Evolutionary conservation across 768 basidiomycete genomes (phyloP), one percentile per base, ranked within the genome.

Genomic region (Leccinum broughii): DNA sequence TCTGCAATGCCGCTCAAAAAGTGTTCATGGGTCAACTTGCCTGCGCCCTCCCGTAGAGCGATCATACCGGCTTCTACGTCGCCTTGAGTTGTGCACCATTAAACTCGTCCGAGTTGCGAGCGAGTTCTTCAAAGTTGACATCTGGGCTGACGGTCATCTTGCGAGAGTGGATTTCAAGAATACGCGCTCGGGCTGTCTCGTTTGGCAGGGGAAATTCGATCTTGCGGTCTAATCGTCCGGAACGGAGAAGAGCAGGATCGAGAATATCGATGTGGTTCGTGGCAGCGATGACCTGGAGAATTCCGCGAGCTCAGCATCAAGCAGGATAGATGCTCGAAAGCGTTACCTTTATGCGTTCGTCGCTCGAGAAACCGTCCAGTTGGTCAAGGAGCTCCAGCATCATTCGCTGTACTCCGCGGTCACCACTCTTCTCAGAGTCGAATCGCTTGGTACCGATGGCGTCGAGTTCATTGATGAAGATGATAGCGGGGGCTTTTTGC

Each of bases 51-150:
- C 65, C 97, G 80, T 44, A 98, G 77, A 7, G 96, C 93, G 69
- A 98, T 97, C 97, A 99, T 99, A 60, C 97, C 97, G 44, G 97
- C 97, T 77, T 99, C 97, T 1, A 99, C 97, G 97, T 95, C 1
- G 96, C 97, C 79, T 98, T 97, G 68, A 97, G 77, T 73, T 95
- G 93, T 7, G 93, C 93, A n/a, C 87, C 96, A 70, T 98, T 98
- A 77, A 99, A 98, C 72, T 99, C 97, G 68, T 98, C 97, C 51
- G 97, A 95, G 73, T 92, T 95, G 69, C 96, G 83, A 11, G 97
- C 95, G 55, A 99, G 80, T 76, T 99, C 97, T 63, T 96, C 95
- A 74, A 88, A 99, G 80, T 98, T 98, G 71, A 99, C 95, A 62
- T 93, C 94, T 5, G 83, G 74, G 35, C 85, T 85, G 24, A 89